phyloP scores from a whole-genome alignment of 116 monocot species.

The Thalassia testudinum region DNA sequence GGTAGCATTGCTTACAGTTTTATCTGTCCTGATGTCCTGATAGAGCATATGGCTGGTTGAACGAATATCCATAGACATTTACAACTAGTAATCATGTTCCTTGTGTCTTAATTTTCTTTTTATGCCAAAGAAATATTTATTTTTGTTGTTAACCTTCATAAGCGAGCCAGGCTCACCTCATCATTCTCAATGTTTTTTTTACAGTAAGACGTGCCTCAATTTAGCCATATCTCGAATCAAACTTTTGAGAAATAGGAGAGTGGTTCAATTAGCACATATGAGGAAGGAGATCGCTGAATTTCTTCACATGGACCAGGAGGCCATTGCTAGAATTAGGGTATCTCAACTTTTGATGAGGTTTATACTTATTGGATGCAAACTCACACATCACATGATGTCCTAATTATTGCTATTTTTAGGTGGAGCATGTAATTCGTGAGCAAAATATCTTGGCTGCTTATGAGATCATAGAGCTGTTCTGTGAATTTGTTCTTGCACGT shows the following conservation, averaged over 20 bases:
- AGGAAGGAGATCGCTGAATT: slow-evolving; percentile 69
- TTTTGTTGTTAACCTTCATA: too few relatives aligned
- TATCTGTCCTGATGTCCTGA: too few relatives aligned
- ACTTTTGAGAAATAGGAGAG: slow-evolving; percentile 76
- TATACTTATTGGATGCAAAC: not conserved
- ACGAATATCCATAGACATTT: too few relatives aligned
- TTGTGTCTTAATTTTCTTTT: too few relatives aligned
- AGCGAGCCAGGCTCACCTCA: not conserved
- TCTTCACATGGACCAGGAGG: slow-evolving; percentile 85
- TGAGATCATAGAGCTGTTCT: slow-evolving; percentile 88
- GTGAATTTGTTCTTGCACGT: slow-evolving; percentile 90
- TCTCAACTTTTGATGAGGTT: not conserved
- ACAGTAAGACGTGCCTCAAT: slow-evolving; percentile 88
- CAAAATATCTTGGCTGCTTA: slow-evolving; percentile 79
- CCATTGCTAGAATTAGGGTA: slow-evolving; percentile 89
- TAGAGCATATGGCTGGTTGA: too few relatives aligned
- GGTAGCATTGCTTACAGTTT: too few relatives aligned
- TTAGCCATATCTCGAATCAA: slow-evolving; percentile 85
- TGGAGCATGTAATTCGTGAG: slow-evolving; percentile 89
- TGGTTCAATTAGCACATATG: slow-evolving; percentile 65
- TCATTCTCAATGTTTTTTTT: slow-evolving; percentile 1
- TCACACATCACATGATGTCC: too few relatives aligned
- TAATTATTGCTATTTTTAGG: slow-evolving; percentile 28
- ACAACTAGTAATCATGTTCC: too few relatives aligned
- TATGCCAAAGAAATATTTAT: too few relatives aligned